phyloP scores from a whole-genome alignment of 2,329 filamentous ascomycete species.

The Botrytis deweyae region DNA sequence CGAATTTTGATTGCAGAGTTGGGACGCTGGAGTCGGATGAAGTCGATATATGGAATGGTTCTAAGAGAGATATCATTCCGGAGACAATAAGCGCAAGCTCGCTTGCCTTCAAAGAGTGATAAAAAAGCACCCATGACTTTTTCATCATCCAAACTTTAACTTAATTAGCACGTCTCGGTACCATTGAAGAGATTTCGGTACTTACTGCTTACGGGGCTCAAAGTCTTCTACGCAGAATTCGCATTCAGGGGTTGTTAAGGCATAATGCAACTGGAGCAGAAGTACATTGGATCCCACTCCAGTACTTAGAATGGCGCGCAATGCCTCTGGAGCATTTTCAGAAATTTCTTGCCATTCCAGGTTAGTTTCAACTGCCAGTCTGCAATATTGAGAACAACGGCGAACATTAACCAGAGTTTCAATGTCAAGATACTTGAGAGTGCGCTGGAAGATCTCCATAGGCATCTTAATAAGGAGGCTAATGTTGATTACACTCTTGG shows the following conservation, averaged over 20 bases:
- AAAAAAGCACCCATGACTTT: slow-evolving; percentile 20
- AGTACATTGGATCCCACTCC: background rate
- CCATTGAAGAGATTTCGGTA: background rate
- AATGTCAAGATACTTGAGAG: slow-evolving; percentile 7
- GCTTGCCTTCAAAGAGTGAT: slow-evolving; percentile 25
- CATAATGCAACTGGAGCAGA: background rate
- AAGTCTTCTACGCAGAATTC: background rate
- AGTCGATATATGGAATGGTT: background rate
- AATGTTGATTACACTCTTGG: background rate
- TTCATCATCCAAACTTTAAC: background rate
- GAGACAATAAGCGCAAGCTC: slow-evolving; percentile 25
- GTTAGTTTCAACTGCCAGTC: background rate
- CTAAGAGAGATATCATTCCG: slow-evolving; percentile 23
- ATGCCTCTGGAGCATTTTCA: slow-evolving; percentile 1
- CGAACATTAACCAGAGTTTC: background rate
- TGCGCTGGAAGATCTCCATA: slow-evolving; percentile 3
- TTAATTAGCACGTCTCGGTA: background rate
- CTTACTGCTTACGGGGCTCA: background rate
- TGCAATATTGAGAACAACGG: slow-evolving; percentile 1
- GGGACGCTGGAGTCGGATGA: background rate
- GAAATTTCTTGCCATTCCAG: slow-evolving; percentile 2
- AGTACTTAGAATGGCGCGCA: background rate
- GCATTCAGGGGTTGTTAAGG: slow-evolving; percentile 8
- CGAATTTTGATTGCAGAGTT: background rate
- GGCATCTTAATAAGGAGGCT: background rate